A percentile compares a stretch with the other conserved stretches of the same genome.
phyloP scores from a whole-genome alignment of 2,329 filamentous ascomycete genomes.

The Zalaria sp. region DNA sequence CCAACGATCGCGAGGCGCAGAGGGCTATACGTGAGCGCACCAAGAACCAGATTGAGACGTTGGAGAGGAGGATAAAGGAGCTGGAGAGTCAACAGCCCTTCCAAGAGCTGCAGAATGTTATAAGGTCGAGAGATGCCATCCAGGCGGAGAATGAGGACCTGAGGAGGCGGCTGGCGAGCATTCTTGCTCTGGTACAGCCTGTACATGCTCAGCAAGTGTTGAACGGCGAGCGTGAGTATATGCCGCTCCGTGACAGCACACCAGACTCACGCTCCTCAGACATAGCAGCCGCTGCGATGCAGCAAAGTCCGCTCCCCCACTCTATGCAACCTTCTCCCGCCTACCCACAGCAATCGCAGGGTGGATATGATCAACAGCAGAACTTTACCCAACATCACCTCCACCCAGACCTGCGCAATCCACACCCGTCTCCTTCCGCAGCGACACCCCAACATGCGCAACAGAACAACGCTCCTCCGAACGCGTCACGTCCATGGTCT shows the following conservation, averaged over 20 bases:
- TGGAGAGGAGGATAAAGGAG: slow-evolving; percentile 60
- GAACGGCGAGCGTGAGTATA: slow-evolving; percentile 22
- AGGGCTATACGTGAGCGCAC: slow-evolving; percentile 73
- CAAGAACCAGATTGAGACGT: slow-evolving; percentile 60
- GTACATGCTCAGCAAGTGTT: slow-evolving; percentile 32
- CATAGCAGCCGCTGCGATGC: slow-evolving; percentile 30
- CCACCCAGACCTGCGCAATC: slow-evolving; percentile 17
- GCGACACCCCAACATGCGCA: not conserved
- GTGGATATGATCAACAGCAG: slow-evolving; percentile 1
- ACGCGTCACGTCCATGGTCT: not conserved
- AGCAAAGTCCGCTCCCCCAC: slow-evolving; percentile 28
- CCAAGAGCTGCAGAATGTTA: slow-evolving; percentile 63
- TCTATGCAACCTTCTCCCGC: slow-evolving; percentile 8
- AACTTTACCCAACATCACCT: slow-evolving; percentile 12
- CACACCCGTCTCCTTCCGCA: slow-evolving; percentile 1
- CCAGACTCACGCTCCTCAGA: slow-evolving; percentile 13
- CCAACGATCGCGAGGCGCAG: slow-evolving; percentile 82
- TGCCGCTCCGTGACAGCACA: not conserved
- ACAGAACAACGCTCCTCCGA: not conserved
- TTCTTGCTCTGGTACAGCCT: slow-evolving; percentile 51
- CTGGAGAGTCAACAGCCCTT: slow-evolving; percentile 70
- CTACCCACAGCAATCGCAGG: slow-evolving; percentile 4
- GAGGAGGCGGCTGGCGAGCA: slow-evolving; percentile 49
- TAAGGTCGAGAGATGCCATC: slow-evolving; percentile 54
- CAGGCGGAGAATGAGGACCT: slow-evolving; percentile 72